Percentiles rank a stretch among this genome's conserved stretches.
Evolutionary conservation across 2,329 filamentous ascomycete species (phyloP).

Genomic region (Westerdykella sp.): DNA sequence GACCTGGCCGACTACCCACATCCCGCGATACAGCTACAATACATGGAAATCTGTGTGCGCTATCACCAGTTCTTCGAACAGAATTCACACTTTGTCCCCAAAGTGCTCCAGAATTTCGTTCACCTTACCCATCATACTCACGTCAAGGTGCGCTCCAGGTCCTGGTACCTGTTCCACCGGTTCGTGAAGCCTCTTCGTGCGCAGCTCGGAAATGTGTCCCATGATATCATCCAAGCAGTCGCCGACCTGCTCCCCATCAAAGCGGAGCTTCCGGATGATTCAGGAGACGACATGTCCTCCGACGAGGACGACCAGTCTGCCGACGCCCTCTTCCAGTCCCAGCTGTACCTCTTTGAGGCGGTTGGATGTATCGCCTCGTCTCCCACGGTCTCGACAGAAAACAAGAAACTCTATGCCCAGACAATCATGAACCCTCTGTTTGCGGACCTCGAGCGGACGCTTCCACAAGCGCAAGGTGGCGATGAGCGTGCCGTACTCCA

Average conservation of each 20-base stretch:
- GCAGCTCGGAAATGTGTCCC: conserved; percentile 81
- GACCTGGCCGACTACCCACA: conserved; percentile 81
- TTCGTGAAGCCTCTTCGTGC: conserved; percentile 81
- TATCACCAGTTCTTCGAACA: conserved; percentile 91
- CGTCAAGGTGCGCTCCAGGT: conserved; percentile 78
- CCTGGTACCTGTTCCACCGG: conserved; percentile 95
- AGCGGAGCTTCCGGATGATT: conserved; percentile 74
- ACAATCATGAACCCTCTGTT: conserved; percentile 88
- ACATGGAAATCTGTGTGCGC: conserved; percentile 96
- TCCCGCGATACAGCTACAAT: conserved; percentile 87
- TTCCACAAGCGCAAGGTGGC: conserved; percentile 68
- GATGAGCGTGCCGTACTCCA: conserved; percentile 80
- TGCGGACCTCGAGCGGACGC: conserved; percentile 75
- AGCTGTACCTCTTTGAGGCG: conserved; percentile 90
- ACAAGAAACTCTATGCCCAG: conserved; percentile 80
- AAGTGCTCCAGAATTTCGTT: conserved; percentile 86
- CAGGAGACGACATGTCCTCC: conserved; percentile 85
- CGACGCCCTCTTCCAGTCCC: conserved; percentile 85
- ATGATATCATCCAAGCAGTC: conserved; percentile 86
- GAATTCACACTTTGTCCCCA: conserved; percentile 72
- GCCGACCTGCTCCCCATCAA: conserved; percentile 83
- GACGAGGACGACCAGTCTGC: conserved; percentile 84
- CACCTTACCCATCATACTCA: conserved; percentile 82
- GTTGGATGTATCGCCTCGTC: conserved; percentile 89
- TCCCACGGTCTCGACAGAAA: conserved; percentile 66